Base-by-base conservation (phyloP, 1,284 basidiomycete species). In the Ustilago cynodontis region DNA sequence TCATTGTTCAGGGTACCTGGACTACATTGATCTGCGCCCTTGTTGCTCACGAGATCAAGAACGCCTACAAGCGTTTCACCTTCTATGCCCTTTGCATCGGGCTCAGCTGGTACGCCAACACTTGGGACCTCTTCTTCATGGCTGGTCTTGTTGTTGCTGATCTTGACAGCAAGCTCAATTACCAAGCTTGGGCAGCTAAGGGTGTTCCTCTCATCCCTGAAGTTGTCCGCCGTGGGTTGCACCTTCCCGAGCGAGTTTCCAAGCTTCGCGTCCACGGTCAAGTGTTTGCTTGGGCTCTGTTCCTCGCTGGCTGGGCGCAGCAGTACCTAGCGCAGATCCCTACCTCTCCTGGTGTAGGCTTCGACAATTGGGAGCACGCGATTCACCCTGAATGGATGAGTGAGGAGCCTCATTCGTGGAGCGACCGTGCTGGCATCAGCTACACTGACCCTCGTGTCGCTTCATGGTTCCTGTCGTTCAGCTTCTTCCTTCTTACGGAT, bases 101-200 rank as follows among this genome's bases (percentile, higher is more conserved):
- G n/a, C 61, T 82, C 20, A 75, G 72, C 33, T 83, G 82, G 82
- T 83, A 78, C 59, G 79, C 79, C 31, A 71, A 79, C 56, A 74
- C 71, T 4, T 83, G 74, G 76, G 82, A 82, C 37, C 69, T 79
- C 47, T 83, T 82, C 73, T 82, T 83, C 67, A 81, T 83, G 69
- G 68, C 79, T 10, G 82, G 82, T 59, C 62, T 83, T 24, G 74
- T 82, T 6, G 56, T 83, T 13, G 79, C 80, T 41, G 82, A 83
- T 54, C 62, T 79, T 33, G 82, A 83, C 57, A 76, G 69, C 65
- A 78, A 77, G 63, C 67, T 83, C 63, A 77, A 82, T 53, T 83
- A 83, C 70, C 77, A 81, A 52, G 71, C 64, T 2, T 52, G 54
- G 29, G 77, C 79, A 0, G 61, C 62, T 9, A 75, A 75, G 56